A percentile compares a stretch with the other conserved stretches of the same genome.
Evolutionary conservation across 495 filamentous ascomycete genomes (phyloP).

Genomic region (Pseudevernia furfuracea): DNA sequence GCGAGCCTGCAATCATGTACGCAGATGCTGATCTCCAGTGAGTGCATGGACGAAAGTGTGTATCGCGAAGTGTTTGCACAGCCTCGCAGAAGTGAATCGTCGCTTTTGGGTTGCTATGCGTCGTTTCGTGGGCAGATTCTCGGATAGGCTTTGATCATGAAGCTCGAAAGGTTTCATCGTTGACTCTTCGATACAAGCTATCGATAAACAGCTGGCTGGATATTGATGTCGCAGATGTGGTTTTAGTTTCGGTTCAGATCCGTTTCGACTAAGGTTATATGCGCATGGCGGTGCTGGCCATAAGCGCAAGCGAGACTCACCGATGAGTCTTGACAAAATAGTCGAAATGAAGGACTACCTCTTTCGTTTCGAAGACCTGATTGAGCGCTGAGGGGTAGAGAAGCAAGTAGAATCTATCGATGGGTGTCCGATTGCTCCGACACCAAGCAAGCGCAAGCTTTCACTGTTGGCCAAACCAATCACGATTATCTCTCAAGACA

Average conservation of each 20-base stretch:
- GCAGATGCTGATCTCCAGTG: constrained; percentile 13
- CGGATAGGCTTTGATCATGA: neutral
- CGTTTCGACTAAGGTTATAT: constrained; percentile 19
- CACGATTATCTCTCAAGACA: neutral
- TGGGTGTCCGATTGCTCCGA: neutral
- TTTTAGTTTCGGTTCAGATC: constrained; percentile 10
- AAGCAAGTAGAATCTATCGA: neutral
- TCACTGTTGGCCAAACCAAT: neutral
- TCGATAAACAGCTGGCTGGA: constrained; percentile 8
- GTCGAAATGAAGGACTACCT: neutral
- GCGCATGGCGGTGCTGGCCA: constrained; percentile 8
- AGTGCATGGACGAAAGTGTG: neutral
- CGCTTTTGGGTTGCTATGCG: constrained; percentile 3
- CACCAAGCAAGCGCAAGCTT: neutral
- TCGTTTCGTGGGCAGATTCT: neutral
- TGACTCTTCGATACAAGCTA: constrained; percentile 5
- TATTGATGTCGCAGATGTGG: constrained; percentile 5
- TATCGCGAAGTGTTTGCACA: constrained; percentile 1
- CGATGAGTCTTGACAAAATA: neutral
- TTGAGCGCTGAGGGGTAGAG: neutral
- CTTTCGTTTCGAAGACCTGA: neutral
- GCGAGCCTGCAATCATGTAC: constrained; percentile 22
- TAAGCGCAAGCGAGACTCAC: constrained; percentile 7
- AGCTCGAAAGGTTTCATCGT: constrained; percentile 14
- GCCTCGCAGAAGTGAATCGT: constrained; percentile 8